Percentiles rank a stretch among this genome's conserved stretches.
Conservation (phyloP, 306 rosid genomes). For the Argentina anserina region DNA sequence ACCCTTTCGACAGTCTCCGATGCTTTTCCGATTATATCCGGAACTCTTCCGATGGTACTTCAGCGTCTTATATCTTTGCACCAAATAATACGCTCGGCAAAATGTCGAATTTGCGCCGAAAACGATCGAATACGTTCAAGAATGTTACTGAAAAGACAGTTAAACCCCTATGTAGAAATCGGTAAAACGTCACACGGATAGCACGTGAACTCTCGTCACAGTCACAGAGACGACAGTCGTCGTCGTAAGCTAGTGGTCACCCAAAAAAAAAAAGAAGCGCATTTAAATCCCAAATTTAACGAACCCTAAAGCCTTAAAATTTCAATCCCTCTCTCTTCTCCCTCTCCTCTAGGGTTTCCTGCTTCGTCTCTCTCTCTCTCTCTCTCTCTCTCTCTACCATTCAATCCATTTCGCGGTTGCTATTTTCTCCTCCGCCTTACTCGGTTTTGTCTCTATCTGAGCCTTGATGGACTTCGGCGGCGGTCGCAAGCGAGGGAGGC, state of each 20-base stretch:
- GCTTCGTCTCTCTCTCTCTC: neutral
- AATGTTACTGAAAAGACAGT: too few relatives aligned
- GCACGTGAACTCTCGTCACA: conserved; percentile 3
- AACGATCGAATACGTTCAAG: too few relatives aligned
- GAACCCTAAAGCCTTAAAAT: conserved; percentile 28
- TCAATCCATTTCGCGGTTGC: too few relatives aligned
- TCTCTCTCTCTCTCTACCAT: neutral
- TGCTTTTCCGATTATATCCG: too few relatives aligned
- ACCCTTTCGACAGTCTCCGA: too few relatives aligned
- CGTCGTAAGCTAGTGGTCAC: neutral
- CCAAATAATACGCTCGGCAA: too few relatives aligned
- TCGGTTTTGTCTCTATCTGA: neutral
- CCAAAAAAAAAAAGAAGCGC: neutral
- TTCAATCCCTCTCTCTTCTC: conserved; percentile 1
- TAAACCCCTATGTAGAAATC: too few relatives aligned
- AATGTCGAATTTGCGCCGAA: too few relatives aligned
- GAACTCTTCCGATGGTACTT: too few relatives aligned
- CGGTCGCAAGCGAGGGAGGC: conserved; percentile 64
- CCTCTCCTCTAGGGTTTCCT: neutral
- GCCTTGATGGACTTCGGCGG: conserved; percentile 47
- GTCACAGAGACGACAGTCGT: conserved; percentile 3
- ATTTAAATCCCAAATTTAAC: conserved; percentile 18
- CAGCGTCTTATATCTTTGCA: too few relatives aligned
- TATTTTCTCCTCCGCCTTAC: neutral
- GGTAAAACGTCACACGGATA: conserved; percentile 9